These are phyloP conservation scores for Fusarium sp. DNA, from an alignment of 2,329 filamentous ascomycete species.

Conservation along the genomic window DNA sequence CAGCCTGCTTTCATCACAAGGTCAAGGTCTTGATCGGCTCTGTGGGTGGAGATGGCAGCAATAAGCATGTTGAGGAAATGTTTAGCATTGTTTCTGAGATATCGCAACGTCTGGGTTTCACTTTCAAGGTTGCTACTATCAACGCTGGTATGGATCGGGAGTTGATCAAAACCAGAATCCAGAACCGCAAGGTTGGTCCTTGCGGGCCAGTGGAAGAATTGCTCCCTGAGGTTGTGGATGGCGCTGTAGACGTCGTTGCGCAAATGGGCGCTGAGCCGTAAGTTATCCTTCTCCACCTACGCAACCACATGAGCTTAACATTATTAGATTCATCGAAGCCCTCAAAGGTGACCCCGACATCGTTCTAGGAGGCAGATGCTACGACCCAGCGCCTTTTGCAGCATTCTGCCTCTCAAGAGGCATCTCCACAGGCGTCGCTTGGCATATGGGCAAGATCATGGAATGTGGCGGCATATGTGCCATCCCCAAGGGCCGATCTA, in stretches of 20 bases:
- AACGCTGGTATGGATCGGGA: conserved; percentile 51
- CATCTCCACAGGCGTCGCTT: conserved; percentile 52
- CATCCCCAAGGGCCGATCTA: conserved; percentile 59
- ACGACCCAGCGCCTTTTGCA: conserved; percentile 58
- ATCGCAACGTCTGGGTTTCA: conserved; percentile 45
- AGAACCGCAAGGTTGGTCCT: conserved; percentile 42
- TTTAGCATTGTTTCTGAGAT: conserved; percentile 55
- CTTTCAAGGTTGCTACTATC: conserved; percentile 52
- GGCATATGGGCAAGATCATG: conserved; percentile 68
- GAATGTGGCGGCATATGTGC: conserved; percentile 64
- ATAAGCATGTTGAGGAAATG: conserved; percentile 57
- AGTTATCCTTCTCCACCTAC: background rate
- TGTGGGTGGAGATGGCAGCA: conserved; percentile 56
- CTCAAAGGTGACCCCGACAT: conserved; percentile 46
- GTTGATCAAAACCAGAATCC: conserved; percentile 49
- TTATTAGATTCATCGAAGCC: conserved; percentile 40
- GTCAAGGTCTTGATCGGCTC: conserved; percentile 53
- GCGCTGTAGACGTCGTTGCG: conserved; percentile 40
- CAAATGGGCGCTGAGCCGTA: conserved; percentile 47
- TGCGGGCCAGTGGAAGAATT: conserved; percentile 54
- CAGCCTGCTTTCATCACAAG: conserved; percentile 42
- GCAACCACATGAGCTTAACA: background rate
- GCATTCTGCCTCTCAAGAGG: conserved; percentile 54
- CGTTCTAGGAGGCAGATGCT: conserved; percentile 52
- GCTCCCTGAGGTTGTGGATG: conserved; percentile 38